phyloP scores from a whole-genome alignment of 179 eudicot species.

The Dionaea muscipula region DNA sequence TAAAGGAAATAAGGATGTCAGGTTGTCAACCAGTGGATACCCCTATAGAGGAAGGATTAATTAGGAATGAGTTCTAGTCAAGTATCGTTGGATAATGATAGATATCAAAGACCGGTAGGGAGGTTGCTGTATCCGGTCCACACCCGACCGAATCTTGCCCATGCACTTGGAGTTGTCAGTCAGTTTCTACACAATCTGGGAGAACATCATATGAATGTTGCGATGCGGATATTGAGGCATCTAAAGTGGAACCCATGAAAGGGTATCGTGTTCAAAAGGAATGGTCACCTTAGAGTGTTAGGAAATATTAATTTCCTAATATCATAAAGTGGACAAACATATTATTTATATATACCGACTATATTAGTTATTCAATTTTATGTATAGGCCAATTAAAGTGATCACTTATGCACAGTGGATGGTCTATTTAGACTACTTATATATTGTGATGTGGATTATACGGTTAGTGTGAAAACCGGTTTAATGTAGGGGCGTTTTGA shows the following conservation, averaged over 20 bases:
- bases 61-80: background rate
- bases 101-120: background rate
- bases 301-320: too few relatives aligned
- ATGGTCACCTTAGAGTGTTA: background rate
- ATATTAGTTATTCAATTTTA: too few relatives aligned
- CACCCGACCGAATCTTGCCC: background rate
- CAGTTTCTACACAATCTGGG: background rate
- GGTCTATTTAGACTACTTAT: too few relatives aligned
- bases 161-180: background rate
- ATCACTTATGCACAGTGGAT: too few relatives aligned
- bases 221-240: background rate
- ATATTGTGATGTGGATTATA: too few relatives aligned
- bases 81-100: background rate
- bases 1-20: background rate
- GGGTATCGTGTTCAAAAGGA: background rate
- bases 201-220: background rate
- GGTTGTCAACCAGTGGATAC: background rate
- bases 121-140: background rate
- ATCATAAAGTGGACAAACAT: too few relatives aligned
- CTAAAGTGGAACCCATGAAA: background rate
- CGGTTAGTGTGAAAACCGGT: too few relatives aligned
- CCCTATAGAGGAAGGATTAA: background rate
- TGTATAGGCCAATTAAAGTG: too few relatives aligned
- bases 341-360: too few relatives aligned
- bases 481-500: too few relatives aligned